phyloP scores from a whole-genome alignment of 208 protist species.

The Trypanosoma melophagium region DNA sequence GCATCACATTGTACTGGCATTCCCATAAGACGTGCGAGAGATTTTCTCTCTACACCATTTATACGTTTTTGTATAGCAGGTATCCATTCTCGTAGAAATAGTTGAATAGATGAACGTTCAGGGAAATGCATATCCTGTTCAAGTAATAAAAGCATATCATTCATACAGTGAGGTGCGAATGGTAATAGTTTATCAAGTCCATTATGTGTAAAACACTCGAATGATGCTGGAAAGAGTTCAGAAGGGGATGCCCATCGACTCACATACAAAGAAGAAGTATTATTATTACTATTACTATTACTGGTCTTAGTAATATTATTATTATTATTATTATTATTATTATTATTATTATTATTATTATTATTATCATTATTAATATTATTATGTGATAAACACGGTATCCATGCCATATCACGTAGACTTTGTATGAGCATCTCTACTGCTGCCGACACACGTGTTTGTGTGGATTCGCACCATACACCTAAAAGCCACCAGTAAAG shows the following conservation, averaged over 20 bases:
- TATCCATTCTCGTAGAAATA: conserved; percentile 22
- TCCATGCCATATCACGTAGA: conserved; percentile 13
- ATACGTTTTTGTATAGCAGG: conserved; percentile 5
- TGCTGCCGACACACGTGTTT: background rate
- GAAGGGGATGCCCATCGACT: conserved; percentile 1
- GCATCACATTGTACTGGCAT: conserved; percentile 12
- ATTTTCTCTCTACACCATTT: background rate
- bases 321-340: background rate
- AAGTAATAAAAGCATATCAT: conserved; percentile 13
- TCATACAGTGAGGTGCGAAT: conserved; percentile 20
- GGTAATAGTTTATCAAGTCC: conserved; percentile 5
- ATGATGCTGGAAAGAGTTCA: conserved; percentile 17
- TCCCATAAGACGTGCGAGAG: background rate
- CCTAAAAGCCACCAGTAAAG: conserved; percentile 31
- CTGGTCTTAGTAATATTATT: no score
- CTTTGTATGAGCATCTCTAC: background rate
- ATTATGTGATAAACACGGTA: conserved; percentile 10
- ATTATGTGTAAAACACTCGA: conserved; percentile 4
- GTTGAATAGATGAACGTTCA: background rate
- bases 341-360: conserved; percentile 3
- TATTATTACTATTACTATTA: background rate
- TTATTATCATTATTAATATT: background rate
- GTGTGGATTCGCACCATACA: conserved; percentile 12
- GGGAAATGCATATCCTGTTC: background rate
- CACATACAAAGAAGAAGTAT: background rate